Evolutionary conservation across 352 stramenopile species (phyloP).

Genomic region (Thraustochytrium sp.): DNA sequence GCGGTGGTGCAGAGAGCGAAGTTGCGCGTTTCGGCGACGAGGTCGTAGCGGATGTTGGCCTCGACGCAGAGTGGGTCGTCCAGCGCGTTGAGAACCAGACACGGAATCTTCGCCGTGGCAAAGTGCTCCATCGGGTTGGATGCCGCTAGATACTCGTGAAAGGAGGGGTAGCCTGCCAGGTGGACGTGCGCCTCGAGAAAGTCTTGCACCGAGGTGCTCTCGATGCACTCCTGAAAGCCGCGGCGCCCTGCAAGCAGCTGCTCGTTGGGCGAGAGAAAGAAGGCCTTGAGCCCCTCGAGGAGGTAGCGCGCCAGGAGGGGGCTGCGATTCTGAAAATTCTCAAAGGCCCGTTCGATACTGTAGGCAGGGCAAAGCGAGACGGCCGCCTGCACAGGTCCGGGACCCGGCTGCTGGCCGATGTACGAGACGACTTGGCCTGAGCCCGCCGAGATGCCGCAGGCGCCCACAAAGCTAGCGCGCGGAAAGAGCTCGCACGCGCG

Average conservation of each 20-base stretch:
- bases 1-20: background rate
- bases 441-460: conserved; percentile 7
- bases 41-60: conserved; percentile 21
- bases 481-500: background rate
- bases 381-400: background rate
- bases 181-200: conserved; percentile 12
- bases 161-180: background rate
- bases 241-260: background rate
- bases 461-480: background rate
- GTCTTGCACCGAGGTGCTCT: conserved; percentile 10
- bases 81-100: conserved; percentile 30
- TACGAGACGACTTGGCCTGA: conserved; percentile 33
- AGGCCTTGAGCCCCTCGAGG: background rate
- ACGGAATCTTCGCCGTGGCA: background rate
- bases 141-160: background rate
- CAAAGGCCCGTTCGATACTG: background rate
- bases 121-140: conserved; percentile 38
- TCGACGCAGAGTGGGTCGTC: conserved; percentile 39
- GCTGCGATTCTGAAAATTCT: background rate
- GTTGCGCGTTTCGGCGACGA: background rate
- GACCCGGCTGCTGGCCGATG: background rate
- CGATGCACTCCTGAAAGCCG: conserved; percentile 16
- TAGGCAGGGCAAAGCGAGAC: conserved; percentile 31
- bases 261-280: conserved; percentile 11
- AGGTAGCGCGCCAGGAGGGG: background rate